Conservation (phyloP, 345 rosid species). For the Populus ilicifolia region DNA sequence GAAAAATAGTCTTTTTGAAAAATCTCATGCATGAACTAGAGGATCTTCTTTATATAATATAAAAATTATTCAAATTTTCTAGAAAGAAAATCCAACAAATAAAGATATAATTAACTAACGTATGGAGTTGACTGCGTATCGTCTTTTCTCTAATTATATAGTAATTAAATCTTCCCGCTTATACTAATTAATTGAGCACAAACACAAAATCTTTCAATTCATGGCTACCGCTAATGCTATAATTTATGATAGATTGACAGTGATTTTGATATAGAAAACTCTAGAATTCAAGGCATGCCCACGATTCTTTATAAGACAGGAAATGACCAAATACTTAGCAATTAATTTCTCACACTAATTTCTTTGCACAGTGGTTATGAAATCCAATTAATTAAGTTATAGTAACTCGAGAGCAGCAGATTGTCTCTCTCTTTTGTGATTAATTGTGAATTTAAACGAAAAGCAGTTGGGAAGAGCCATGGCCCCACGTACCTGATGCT, state of each 20-base stretch:
- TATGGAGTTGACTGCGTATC: background rate
- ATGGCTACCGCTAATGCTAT: background rate
- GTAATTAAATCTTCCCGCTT: background rate
- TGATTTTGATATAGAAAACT: background rate
- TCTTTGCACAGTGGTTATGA: background rate
- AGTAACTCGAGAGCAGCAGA: background rate
- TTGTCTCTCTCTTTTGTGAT: background rate
- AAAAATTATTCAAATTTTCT: too few species aligned
- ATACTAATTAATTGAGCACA: background rate
- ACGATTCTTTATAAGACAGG: background rate
- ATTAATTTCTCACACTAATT: background rate
- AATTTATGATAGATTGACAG: too few species aligned
- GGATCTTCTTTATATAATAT: background rate
- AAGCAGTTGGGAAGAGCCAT: background rate
- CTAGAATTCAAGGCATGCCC: background rate
- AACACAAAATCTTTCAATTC: background rate
- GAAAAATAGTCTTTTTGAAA: background rate
- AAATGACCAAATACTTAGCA: background rate
- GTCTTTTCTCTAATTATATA: background rate
- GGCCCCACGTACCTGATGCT: conserved; percentile 11
- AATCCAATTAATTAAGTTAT: background rate
- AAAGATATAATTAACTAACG: background rate
- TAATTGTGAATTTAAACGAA: background rate
- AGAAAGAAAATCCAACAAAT: background rate
- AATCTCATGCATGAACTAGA: background rate